Conservation (phyloP, 257 asterid species). For the Nicotiana obtusifolia region DNA sequence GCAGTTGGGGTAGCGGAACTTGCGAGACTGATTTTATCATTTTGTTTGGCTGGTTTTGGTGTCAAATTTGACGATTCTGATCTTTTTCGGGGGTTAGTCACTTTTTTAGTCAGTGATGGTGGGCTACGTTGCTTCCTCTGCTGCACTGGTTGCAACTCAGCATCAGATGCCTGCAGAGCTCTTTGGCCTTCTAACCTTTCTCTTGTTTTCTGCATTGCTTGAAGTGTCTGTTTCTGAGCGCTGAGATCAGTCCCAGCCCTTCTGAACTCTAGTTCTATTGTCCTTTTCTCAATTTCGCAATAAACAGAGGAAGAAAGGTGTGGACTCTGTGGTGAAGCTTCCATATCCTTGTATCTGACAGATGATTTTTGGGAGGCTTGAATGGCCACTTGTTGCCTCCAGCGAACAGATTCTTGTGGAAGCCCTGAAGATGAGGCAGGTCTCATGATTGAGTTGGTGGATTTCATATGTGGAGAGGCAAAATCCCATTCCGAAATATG, state of each 20-base stretch:
- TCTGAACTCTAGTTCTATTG: conserved; percentile 67
- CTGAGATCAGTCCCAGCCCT: conserved; percentile 80
- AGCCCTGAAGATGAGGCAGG: conserved; percentile 38
- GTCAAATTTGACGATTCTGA: conserved; percentile 32
- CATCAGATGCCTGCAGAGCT: conserved; percentile 26
- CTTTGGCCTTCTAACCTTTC: conserved; percentile 38
- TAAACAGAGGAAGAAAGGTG: conserved; percentile 53
- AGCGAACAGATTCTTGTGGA: conserved; percentile 79
- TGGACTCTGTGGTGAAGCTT: conserved; percentile 19
- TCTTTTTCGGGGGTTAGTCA: conserved; percentile 32
- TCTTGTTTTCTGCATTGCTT: conserved; percentile 75
- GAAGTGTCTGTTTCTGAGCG: conserved; percentile 85
- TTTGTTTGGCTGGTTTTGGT: conserved; percentile 28
- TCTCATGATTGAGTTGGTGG: conserved; percentile 27
- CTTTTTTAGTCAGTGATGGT: conserved; percentile 27
- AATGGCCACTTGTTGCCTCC: conserved; percentile 53
- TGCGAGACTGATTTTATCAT: no score
- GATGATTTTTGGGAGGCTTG: conserved; percentile 36
- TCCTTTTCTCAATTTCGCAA: conserved; percentile 77
- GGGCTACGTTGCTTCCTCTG: conserved; percentile 20
- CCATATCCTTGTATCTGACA: conserved; percentile 28
- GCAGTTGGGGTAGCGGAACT: no score
- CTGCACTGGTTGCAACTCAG: conserved; percentile 2
- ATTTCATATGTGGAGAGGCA: conserved; percentile 23
- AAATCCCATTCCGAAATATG: conserved; percentile 32